A percentile compares a stretch with the other conserved stretches of the same genome.
Evolutionary conservation across 2,329 filamentous ascomycete species (phyloP).

Genomic region (Xylaria digitata): DNA sequence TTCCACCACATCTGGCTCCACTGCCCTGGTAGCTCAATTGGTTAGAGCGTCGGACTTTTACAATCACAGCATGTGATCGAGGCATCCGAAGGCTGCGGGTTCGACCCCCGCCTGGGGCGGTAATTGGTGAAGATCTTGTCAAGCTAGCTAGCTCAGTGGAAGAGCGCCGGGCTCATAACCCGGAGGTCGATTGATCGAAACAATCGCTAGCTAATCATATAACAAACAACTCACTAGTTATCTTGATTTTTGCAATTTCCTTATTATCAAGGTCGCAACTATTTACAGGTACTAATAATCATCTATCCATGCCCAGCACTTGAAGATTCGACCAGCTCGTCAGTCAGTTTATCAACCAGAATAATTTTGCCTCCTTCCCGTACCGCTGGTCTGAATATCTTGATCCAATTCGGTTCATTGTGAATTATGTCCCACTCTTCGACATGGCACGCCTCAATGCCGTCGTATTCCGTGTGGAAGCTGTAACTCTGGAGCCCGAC

Average conservation of each 20-base stretch:
- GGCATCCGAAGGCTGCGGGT: slow-evolving; percentile 50
- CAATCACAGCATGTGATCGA: not conserved
- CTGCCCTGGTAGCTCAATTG: slow-evolving; percentile 31
- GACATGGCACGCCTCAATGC: slow-evolving; percentile 30
- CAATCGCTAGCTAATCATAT: slow-evolving; percentile 46
- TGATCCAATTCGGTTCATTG: slow-evolving; percentile 46
- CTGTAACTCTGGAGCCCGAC: slow-evolving; percentile 46
- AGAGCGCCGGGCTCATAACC: slow-evolving; percentile 53
- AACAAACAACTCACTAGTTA: no score
- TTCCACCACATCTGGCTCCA: not conserved
- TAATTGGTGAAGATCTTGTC: no score
- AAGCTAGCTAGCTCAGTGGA: slow-evolving; percentile 47
- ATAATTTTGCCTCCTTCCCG: slow-evolving; percentile 43
- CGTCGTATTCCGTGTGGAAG: slow-evolving; percentile 35
- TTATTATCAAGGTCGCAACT: no score
- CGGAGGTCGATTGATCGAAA: slow-evolving; percentile 52
- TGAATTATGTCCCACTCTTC: slow-evolving; percentile 39
- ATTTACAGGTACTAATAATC: no score
- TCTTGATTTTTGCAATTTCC: no score
- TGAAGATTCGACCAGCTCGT: not conserved
- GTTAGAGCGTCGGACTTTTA: slow-evolving; percentile 33
- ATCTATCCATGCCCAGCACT: no score
- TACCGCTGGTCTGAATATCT: slow-evolving; percentile 41
- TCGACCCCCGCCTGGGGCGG: slow-evolving; percentile 50
- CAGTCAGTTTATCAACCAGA: slow-evolving; percentile 41